Evolutionary conservation across 257 asterid species (phyloP).

Genomic region (Solanum dulcamara): DNA sequence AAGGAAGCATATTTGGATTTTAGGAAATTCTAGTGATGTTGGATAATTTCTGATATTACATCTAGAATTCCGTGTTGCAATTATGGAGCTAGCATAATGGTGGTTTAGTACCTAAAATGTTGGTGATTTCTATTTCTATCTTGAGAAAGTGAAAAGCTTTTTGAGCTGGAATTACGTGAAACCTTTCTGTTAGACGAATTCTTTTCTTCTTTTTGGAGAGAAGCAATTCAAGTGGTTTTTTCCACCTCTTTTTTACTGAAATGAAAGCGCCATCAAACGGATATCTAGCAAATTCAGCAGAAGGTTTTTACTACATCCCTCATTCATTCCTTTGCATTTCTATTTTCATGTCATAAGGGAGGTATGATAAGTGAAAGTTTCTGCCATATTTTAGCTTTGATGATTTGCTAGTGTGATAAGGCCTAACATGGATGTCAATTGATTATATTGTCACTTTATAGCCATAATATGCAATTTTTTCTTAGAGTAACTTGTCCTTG

Average conservation of each 20-base stretch:
- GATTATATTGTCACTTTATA: neutral
- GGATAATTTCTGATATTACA: neutral
- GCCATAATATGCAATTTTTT: neutral
- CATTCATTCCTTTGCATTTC: neutral
- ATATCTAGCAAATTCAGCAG: conserved; percentile 62
- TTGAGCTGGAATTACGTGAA: neutral
- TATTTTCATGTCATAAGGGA: neutral
- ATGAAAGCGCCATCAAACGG: conserved; percentile 84
- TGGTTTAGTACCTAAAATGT: neutral
- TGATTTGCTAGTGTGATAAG: neutral
- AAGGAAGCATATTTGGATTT: neutral
- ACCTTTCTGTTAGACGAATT: neutral
- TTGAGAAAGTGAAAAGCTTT: neutral
- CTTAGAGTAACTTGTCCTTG: neutral
- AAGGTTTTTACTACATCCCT: conserved; percentile 36
- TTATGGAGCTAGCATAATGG: neutral
- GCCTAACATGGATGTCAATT: neutral
- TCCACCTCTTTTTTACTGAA: too few species aligned
- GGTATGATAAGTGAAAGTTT: neutral
- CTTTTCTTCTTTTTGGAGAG: neutral
- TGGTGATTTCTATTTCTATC: neutral
- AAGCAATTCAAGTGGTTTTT: conserved; percentile 2
- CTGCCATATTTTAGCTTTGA: neutral
- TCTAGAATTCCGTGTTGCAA: neutral
- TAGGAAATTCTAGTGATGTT: neutral